Conservation (phyloP, 768 basidiomycete species). For the Leucosporidium scottii region DNA sequence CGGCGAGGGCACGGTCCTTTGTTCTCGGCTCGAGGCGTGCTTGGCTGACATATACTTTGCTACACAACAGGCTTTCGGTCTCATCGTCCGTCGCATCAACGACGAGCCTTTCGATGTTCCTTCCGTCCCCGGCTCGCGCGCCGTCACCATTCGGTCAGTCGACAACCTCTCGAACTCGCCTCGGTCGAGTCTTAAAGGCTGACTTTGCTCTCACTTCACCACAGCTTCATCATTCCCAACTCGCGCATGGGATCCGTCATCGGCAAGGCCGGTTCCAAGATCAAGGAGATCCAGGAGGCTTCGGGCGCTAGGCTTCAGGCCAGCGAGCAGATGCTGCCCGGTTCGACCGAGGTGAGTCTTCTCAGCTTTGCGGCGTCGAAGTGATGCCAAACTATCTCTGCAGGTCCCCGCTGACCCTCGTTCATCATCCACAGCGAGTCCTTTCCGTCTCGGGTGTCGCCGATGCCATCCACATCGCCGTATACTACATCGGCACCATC, state of each 20-base stretch:
- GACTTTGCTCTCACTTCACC: too few relatives aligned
- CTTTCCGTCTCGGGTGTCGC: constrained; percentile 97
- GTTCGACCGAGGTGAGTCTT: constrained; percentile 84
- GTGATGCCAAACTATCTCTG: too few relatives aligned
- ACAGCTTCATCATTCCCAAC: constrained; percentile 80
- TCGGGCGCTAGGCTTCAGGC: constrained; percentile 93
- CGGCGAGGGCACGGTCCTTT: not conserved
- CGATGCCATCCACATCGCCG: constrained; percentile 98
- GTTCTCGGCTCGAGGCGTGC: not conserved
- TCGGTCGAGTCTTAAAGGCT: too few relatives aligned
- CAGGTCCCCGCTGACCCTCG: not conserved
- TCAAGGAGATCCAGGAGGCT: constrained; percentile 99
- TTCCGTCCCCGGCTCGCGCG: constrained; percentile 93
- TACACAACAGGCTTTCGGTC: constrained; percentile 75
- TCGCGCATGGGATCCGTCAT: constrained; percentile 99
- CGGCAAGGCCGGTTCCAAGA: constrained; percentile 94
- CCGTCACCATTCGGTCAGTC: constrained; percentile 92
- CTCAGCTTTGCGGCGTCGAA: constrained; percentile 25
- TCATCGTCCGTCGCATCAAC: constrained; percentile 97
- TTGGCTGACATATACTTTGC: not conserved
- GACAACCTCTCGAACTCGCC: too few relatives aligned
- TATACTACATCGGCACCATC: constrained; percentile 98
- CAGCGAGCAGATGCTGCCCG: constrained; percentile 95
- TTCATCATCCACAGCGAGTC: constrained; percentile 60
- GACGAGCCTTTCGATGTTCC: constrained; percentile 98